Evolutionary conservation across 148 eudicot species (phyloP), one percentile per base, ranked within the genome.

Genomic region (Beta vulgaris): DNA sequence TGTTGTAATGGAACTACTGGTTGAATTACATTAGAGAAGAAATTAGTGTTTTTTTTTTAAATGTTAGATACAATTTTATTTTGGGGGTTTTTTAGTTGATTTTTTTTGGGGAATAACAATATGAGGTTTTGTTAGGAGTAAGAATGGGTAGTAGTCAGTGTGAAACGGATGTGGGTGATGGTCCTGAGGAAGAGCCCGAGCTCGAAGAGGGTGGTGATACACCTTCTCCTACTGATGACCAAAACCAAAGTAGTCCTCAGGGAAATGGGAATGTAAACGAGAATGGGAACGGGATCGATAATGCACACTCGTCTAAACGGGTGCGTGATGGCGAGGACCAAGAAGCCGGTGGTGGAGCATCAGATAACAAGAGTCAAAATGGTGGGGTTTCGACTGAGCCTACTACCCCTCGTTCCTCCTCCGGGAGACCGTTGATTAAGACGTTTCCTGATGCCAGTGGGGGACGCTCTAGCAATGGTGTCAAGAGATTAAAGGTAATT

Each of bases 401-500:
- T 37, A 69, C 29, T 26, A 83, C 84, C 6, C 75, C 84, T 62
- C 75, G 84, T 19, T 74, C 80, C 26, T 68, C 77, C 40, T 68
- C 77, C 3, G 58, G 65, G 7, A 82, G 80, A 36, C 69, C 73
- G 29, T 73, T 77, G 65, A 36, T 77, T 61, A 82, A 75, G 69
- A 13, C 75, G 49, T 71, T 68, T 69, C 74, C 76, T 44, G 84
- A 81, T 76, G 80, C 69, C 7, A 48, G 35, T 19, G 71, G 53
- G 26, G 80, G 81, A 29, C 81, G 81, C 14, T 73, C 75, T 6
- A 77, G 69, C 48, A 82, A 73, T 10, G 76, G 79, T 74, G 53
- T 46, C 62, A 82, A 82, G 76, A 82, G 77, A 69, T 26, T 70
- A 11, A 82, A 82, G 84, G 84, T 82, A 42, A 53, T 4, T 60